Conservation (phyloP, 2,329 filamentous ascomycete genomes). For the Dactylonectria macrodidyma region DNA sequence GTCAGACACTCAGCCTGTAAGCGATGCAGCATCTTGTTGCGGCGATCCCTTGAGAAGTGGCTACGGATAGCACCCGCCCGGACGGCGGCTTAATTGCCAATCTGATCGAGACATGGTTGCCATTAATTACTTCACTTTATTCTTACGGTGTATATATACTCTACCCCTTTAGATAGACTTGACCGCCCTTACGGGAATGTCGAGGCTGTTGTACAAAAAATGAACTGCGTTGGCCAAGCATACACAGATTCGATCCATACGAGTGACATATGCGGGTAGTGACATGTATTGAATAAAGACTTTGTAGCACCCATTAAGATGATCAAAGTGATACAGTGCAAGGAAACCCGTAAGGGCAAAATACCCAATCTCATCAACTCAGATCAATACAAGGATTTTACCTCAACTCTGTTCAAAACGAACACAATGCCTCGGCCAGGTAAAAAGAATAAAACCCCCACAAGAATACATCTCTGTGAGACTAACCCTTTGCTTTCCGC, state of each 20-base stretch:
- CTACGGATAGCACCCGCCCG: background rate
- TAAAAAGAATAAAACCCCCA: no score
- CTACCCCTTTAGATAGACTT: background rate
- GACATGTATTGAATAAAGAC: no score
- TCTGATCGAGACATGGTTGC: conserved; percentile 1
- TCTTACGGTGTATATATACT: conserved; percentile 18
- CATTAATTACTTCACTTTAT: conserved; percentile 12
- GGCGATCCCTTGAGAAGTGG: conserved; percentile 3
- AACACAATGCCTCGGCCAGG: no score
- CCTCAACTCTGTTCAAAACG: no score
- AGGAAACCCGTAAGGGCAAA: no score
- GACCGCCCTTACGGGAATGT: background rate
- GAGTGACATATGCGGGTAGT: no score
- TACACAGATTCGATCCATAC: background rate
- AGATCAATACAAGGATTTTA: no score
- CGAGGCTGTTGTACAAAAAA: conserved; percentile 5
- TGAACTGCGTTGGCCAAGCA: conserved; percentile 12
- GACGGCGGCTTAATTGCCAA: background rate
- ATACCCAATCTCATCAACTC: no score
- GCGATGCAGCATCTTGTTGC: background rate
- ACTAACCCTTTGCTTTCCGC: no score
- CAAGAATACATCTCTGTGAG: no score
- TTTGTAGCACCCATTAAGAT: no score
- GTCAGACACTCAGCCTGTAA: conserved; percentile 56
- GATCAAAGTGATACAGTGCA: no score